These are phyloP conservation scores for Ceratocystis albifundus DNA, from an alignment of 2,329 filamentous ascomycete genomes.

Conservation along the genomic window DNA sequence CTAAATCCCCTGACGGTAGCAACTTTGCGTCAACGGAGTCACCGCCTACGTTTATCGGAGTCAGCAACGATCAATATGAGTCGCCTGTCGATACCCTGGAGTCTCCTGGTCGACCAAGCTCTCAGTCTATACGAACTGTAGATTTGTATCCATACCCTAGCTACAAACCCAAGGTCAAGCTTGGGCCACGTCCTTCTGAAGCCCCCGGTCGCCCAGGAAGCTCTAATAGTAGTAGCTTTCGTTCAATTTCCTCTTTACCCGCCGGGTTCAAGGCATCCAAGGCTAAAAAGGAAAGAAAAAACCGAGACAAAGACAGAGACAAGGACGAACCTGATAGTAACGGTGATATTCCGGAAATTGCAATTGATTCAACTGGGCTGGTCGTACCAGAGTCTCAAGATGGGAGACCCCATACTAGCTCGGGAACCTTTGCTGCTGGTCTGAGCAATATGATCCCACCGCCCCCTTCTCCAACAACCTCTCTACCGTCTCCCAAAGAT, in stretches of 20 bases:
- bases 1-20: conserved; percentile 39
- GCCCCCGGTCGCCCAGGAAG: conserved; percentile 51
- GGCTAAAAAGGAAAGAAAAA: conserved; percentile 22
- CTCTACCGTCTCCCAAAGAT: conserved; percentile 31
- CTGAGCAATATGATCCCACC: conserved; percentile 17
- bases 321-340: conserved; percentile 27
- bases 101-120: conserved; percentile 36
- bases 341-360: conserved; percentile 30
- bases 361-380: conserved; percentile 29
- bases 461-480: conserved; percentile 21
- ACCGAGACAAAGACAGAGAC: conserved; percentile 23
- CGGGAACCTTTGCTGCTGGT: conserved; percentile 24
- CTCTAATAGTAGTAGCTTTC: conserved; percentile 48
- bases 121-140: conserved; percentile 38
- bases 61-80: conserved; percentile 31
- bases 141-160: conserved; percentile 44
- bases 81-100: conserved; percentile 38
- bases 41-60: conserved; percentile 42
- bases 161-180: conserved; percentile 71
- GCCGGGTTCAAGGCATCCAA: conserved; percentile 58
- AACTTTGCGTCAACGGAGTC: conserved; percentile 41
- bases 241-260: conserved; percentile 69
- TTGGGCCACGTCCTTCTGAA: conserved; percentile 71
- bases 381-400: conserved; percentile 26
- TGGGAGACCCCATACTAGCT: conserved; percentile 30